Evolutionary conservation across 306 rosid species (phyloP).

Genomic region (Abrus pulchellus): DNA sequence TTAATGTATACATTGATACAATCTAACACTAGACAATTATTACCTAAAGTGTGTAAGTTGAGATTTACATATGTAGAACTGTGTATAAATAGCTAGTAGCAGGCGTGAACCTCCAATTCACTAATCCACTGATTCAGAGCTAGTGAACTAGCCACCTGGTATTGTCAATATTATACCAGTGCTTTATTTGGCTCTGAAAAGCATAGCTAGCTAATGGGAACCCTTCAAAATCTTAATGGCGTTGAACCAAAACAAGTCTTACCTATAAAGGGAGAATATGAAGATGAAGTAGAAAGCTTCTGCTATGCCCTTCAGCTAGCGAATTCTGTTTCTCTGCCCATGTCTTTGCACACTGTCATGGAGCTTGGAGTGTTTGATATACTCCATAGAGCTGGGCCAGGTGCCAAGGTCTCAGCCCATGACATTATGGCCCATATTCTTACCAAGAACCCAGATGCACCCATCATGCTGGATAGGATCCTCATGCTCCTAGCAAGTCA

Average conservation of each 20-base stretch:
- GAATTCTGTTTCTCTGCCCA: conserved; percentile 31
- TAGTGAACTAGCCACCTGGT: too few relatives aligned
- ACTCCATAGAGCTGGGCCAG: conserved; percentile 47
- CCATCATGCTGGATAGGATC: conserved; percentile 58
- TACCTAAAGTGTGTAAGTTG: neutral
- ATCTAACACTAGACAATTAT: too few relatives aligned
- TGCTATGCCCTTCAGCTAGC: conserved; percentile 51
- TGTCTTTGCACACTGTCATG: conserved; percentile 52
- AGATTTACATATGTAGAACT: too few relatives aligned
- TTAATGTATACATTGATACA: too few relatives aligned
- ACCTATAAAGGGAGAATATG: neutral
- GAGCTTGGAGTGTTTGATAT: conserved; percentile 57
- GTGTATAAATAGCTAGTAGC: too few relatives aligned
- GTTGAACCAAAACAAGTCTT: neutral
- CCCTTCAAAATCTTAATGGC: neutral
- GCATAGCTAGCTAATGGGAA: neutral
- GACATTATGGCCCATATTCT: conserved; percentile 53
- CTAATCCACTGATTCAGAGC: too few relatives aligned
- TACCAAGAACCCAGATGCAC: conserved; percentile 48
- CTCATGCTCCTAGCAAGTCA: conserved; percentile 43
- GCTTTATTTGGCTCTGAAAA: neutral
- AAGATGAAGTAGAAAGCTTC: conserved; percentile 41
- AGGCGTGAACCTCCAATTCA: too few relatives aligned
- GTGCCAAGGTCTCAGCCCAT: conserved; percentile 41
- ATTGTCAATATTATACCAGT: neutral